Base-by-base conservation (phyloP, 306 rosid species). In the Lithocarpus polystachyus region DNA sequence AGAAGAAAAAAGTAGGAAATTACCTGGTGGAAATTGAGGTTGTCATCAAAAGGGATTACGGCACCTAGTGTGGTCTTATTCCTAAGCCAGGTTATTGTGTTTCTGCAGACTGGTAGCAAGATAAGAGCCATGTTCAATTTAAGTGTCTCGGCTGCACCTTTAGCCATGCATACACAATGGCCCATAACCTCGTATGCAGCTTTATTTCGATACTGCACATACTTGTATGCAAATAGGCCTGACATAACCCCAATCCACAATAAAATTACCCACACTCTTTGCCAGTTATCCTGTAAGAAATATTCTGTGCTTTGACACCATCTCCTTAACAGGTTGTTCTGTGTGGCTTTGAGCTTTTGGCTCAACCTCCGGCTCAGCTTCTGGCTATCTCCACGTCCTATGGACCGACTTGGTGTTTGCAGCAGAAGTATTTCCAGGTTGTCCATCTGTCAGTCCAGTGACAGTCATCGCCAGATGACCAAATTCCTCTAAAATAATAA, bases 121-220 rank as follows among this genome's bases (percentile, higher is more conserved):
- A 88, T 88, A 72, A 88, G 86, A 45, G 92, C 89, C 92, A 88
- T 88, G 85, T 88, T 88, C 77, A 88, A 75, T 75, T 88, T 88
- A 13, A 88, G 92, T 77, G 88, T 88, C 89, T 88, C 92, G 53
- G 89, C 92, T 52, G 92, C 92, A 84, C 92, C 92, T 88, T 88
- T 88, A 68, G 92, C 92, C 92, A 88, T 86, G 85, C 92, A 88
- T 61, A 88, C 92, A 80, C 92, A 88, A 84, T 88, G 86, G 2
- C 89, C 89, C 89, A 88, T 83, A 12, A 86, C 92, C 40, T 64
- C 45, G 65, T 86, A 88, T 2, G 83, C 89, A 73, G 61, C 79
- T 84, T 33, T 82, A 29, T 82, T 77, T 57, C 87, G 23, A 71
- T 88, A 88, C 76, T 88, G 80, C 51, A 86, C 59, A 51, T 57